Conservation (phyloP, 2,329 filamentous ascomycete genomes). For the Cordyceps militaris region DNA sequence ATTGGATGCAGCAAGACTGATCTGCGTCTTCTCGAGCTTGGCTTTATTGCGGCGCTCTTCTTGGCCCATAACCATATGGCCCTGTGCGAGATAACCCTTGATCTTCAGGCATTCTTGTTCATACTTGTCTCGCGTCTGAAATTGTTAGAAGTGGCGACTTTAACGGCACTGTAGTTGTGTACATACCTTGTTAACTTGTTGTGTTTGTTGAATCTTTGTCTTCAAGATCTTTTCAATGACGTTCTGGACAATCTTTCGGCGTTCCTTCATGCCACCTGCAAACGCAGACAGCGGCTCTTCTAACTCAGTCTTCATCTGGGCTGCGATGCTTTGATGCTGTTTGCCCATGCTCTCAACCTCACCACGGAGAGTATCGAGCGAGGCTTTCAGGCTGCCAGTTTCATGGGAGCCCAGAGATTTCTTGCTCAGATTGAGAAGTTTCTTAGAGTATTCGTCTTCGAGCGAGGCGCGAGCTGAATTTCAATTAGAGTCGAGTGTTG, state of each 20-base stretch:
- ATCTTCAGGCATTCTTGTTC: constrained; percentile 98
- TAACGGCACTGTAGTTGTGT: too few relatives aligned
- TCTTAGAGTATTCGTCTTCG: constrained; percentile 93
- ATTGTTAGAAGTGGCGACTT: constrained; percentile 16
- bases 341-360: constrained; percentile 94
- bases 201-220: constrained; percentile 85
- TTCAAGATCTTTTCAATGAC: constrained; percentile 94
- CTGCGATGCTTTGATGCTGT: constrained; percentile 80
- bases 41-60: constrained; percentile 99
- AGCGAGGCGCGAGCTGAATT: constrained; percentile 75
- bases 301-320: constrained; percentile 91
- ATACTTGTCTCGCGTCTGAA: constrained; percentile 78
- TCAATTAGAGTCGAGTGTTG: background rate
- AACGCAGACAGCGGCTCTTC: constrained; percentile 92
- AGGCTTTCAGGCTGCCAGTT: constrained; percentile 71
- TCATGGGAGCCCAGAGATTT: constrained; percentile 89
- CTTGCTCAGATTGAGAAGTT: constrained; percentile 75
- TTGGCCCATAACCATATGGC: constrained; percentile 99
- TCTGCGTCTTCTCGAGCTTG: constrained; percentile 97
- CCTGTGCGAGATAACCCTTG: constrained; percentile 95
- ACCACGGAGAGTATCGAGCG: constrained; percentile 78
- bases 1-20: constrained; percentile 85
- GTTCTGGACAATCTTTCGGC: constrained; percentile 90
- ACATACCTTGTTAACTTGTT: constrained; percentile 79
- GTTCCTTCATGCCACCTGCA: constrained; percentile 89